Evolutionary conservation across 2,329 filamentous ascomycete genomes (phyloP), one percentile per base, ranked within the genome.

Genomic region (Trematosphaeria pertusa): DNA sequence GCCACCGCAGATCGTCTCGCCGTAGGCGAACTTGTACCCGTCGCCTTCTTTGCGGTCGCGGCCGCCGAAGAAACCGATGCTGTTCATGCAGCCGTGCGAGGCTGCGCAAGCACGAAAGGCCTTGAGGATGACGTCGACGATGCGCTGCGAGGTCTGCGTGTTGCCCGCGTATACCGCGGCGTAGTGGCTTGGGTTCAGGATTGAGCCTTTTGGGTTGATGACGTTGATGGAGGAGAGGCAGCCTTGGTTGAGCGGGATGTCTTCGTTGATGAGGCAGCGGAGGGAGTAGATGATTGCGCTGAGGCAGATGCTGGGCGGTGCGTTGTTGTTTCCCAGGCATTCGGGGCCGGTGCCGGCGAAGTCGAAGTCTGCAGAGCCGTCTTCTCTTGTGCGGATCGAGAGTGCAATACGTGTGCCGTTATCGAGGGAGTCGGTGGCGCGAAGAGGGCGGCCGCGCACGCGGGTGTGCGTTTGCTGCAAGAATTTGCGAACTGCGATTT

Each of bases 311-410:
- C 70, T 67, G 17, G 59, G 55, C 1, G 73, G 73, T 1, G 72
- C 70, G 46, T 77, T 76, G 43, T 61, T 58, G 45, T 63, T 67
- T 43, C 61, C 59, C 37, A 62, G 71, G 1, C 58, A 60, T 45
- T 75, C 69, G 19, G 52, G 48, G 2, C 67, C 67, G 2, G 73
- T 75, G 18, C 73, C 73, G 0, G 69, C 69, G 53, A 75, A 76
- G 47, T 76, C 73, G 48, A 75, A 75, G 2, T 48, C 44, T 1
- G 69, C 67, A 14, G 52, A 52, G 1, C 72, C 73, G 20, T 55
- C 59, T 3, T 56, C 56, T 1, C 71, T 51, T 35, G 75, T 73
- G 6, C 50, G 59, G 35, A 76, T 62, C 20, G 58, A 52, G 17
- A 76, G 59, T 5, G 44, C 17, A 37, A 75, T 70, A 3, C 58